Evolutionary conservation across 2,329 filamentous ascomycete species (phyloP), one percentile per base, ranked within the genome.

Genomic region (Diaporthe eres): DNA sequence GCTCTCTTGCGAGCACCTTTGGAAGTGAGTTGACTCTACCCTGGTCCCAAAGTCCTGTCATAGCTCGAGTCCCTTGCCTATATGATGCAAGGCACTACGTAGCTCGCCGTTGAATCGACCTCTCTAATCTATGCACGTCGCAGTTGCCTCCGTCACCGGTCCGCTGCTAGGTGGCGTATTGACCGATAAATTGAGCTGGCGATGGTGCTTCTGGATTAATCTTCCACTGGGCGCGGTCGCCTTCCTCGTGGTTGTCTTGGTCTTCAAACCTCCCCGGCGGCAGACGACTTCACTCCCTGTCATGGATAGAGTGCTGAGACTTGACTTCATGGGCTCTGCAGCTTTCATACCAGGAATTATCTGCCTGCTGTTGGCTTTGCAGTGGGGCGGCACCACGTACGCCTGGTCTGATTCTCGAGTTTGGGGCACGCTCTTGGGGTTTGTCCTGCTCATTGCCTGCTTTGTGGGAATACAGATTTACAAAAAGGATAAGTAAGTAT

Each of bases 381-480:
- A 91, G 79, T 91, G 88, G 87, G 90, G 89, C 10, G 90, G 90
- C 10, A 83, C 85, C 53, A 80, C 86, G 28, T 87, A 88, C 73
- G 65, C 88, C 8, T 92, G 90, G 90, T 84, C 81, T 72, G 85
- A 84, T 81, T 78, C 77, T 31, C 85, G 83, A 17, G 84, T 89
- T 72, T 58, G 55, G 55, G 86, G 89, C 67, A 85, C 84, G 0
- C 78, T 85, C 0, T 77, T 85, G 19, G 81, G 85, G 19, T 87
- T 80, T 0, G 80, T 85, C 28, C 85, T 90, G 80, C 81, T 85
- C 28, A 74, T 81, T 74, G 77, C 87, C 42, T 37, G 55, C 17
- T 92, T 92, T 76, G 78, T 87, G 44, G 84, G 80, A 71, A 82
- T 89, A 65, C 84, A 87, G 80, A 78, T 85, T 58, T 85, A 84